Percentiles rank a stretch among this genome's conserved stretches.
Conservation (phyloP, 1,139 yeast species). For the Debaryomyces sp. region DNA sequence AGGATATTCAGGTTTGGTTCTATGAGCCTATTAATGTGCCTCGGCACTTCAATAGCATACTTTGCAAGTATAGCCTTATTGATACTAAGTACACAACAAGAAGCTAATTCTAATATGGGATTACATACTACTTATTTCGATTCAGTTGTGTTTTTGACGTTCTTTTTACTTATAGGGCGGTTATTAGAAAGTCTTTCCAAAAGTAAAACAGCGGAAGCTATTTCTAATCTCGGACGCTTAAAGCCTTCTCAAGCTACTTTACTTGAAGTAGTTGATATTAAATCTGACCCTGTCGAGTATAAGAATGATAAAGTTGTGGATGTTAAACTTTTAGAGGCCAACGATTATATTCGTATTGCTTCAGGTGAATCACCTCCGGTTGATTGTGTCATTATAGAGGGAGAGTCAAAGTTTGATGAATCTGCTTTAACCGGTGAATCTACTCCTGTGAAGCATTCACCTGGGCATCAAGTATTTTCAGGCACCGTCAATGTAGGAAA, state of each 20-base stretch:
- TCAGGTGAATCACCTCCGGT: slow-evolving; percentile 77
- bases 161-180: slow-evolving; percentile 71
- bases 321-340: slow-evolving; percentile 60
- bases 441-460: slow-evolving; percentile 44
- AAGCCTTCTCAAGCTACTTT: slow-evolving; percentile 56
- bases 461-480: slow-evolving; percentile 68
- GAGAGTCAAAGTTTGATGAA: slow-evolving; percentile 67
- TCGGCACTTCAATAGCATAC: slow-evolving; percentile 75
- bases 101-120: slow-evolving; percentile 35
- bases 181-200: slow-evolving; percentile 68
- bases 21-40: slow-evolving; percentile 70
- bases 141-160: slow-evolving; percentile 73
- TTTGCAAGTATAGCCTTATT: slow-evolving; percentile 66
- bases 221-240: slow-evolving; percentile 53
- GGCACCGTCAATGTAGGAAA: slow-evolving; percentile 72
- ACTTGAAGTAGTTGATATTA: slow-evolving; percentile 30
- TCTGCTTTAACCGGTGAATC: slow-evolving; percentile 81
- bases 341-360: slow-evolving; percentile 58
- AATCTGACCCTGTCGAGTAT: slow-evolving; percentile 20
- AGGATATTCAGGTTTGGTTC: slow-evolving; percentile 72
- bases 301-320: slow-evolving; percentile 41
- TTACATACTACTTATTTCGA: slow-evolving; percentile 72
- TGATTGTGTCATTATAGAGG: slow-evolving; percentile 65
- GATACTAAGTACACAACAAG: slow-evolving; percentile 47
- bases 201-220: slow-evolving; percentile 66